phyloP scores from a whole-genome alignment of 2,329 filamentous ascomycete species.

The Phialophora expanda region DNA sequence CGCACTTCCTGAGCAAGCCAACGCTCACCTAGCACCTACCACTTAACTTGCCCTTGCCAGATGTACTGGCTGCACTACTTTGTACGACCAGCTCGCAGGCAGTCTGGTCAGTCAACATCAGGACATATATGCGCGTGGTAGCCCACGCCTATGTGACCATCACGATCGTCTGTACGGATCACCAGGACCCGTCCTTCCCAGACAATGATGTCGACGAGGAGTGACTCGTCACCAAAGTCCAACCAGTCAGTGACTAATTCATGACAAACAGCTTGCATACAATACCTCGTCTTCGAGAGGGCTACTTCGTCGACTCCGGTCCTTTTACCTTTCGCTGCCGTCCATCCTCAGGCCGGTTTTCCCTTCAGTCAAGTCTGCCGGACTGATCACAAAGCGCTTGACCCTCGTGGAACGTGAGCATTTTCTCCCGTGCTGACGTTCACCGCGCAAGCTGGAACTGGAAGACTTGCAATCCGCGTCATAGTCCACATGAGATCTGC shows the following conservation, averaged over 20 bases:
- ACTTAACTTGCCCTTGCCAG: not conserved
- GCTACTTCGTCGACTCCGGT: not conserved
- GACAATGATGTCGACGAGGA: not conserved
- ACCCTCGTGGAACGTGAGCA: not conserved
- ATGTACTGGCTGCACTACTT: not conserved
- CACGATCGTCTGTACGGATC: not conserved
- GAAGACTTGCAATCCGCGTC: not conserved
- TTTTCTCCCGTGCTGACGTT: not conserved
- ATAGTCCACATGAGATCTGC: slow-evolving; percentile 20
- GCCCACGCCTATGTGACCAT: not conserved
- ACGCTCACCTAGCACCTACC: not conserved
- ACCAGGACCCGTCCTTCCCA: not conserved
- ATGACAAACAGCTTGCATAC: slow-evolving; percentile 3
- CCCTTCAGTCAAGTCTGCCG: not conserved
- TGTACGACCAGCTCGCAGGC: not conserved
- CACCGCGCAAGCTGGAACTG: not conserved
- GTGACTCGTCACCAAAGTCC: not conserved
- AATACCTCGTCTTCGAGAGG: not conserved
- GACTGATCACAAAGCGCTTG: not conserved
- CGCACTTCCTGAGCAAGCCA: not conserved
- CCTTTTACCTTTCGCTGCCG: not conserved
- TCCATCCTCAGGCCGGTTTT: not conserved
- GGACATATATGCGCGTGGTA: not conserved
- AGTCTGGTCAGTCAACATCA: not conserved
- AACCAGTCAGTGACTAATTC: slow-evolving; percentile 5